Conservation (phyloP, 495 filamentous ascomycete genomes). For the Podospora conica region DNA sequence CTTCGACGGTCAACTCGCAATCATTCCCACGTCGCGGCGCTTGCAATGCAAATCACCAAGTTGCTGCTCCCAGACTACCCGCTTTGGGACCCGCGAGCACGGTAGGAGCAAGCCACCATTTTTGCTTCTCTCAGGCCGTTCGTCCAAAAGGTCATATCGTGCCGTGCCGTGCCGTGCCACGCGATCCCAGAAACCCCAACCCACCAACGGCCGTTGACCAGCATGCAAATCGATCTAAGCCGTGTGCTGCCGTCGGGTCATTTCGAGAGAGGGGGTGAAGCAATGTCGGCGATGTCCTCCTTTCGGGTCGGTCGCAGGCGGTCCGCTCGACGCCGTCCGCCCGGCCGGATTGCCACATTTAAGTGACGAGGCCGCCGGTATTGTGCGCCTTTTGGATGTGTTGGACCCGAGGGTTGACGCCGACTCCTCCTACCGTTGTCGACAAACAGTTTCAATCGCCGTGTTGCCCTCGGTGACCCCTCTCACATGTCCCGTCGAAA, state of each 20-base stretch:
- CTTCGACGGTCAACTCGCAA: background rate
- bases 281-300: background rate
- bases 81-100: background rate
- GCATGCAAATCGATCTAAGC: slow-evolving; percentile 4
- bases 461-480: background rate
- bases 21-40: background rate
- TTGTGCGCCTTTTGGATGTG: background rate
- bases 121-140: slow-evolving; percentile 6
- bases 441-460: background rate
- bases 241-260: background rate
- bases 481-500: background rate
- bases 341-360: background rate
- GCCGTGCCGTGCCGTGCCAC: slow-evolving; percentile 19
- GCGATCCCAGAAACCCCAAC: slow-evolving; percentile 14
- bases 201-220: slow-evolving; percentile 2
- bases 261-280: background rate
- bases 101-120: background rate
- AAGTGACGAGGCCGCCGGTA: background rate
- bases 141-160: slow-evolving; percentile 14
- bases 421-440: background rate
- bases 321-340: background rate
- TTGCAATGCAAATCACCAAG: background rate
- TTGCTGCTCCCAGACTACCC: background rate
- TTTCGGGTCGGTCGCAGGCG: background rate
- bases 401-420: background rate